phyloP scores from a whole-genome alignment of 2,329 filamentous ascomycete genomes.

The Fusarium drepaniforme region DNA sequence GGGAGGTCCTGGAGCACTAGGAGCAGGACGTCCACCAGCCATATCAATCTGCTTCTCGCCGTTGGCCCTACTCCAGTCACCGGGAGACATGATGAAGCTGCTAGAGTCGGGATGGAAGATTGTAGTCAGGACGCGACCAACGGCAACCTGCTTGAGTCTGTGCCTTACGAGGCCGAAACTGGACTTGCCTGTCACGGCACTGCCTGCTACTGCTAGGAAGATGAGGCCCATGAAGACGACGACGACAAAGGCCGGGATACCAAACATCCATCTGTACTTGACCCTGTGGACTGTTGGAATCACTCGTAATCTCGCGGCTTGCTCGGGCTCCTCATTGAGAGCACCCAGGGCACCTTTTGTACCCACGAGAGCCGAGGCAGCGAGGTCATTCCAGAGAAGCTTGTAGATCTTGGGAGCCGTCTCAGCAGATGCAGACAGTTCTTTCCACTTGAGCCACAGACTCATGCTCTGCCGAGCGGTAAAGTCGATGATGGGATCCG shows the following conservation, averaged over 20 bases:
- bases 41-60: constrained; percentile 16
- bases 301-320: constrained; percentile 19
- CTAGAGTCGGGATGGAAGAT: constrained; percentile 30
- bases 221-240: constrained; percentile 14
- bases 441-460: constrained; percentile 33
- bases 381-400: constrained; percentile 34
- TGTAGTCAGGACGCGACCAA: constrained; percentile 32
- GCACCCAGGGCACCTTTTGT: constrained; percentile 35
- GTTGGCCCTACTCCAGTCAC: constrained; percentile 28
- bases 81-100: constrained; percentile 24
- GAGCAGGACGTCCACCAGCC: constrained; percentile 7
- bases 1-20: not conserved
- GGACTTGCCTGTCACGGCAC: constrained; percentile 14
- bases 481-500: constrained; percentile 14
- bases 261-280: constrained; percentile 37
- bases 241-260: constrained; percentile 35
- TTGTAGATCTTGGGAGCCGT: constrained; percentile 19
- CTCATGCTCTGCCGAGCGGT: constrained; percentile 27
- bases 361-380: constrained; percentile 38
- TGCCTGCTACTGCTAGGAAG: constrained; percentile 11
- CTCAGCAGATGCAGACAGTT: constrained; percentile 20
- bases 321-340: constrained; percentile 23
- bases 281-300: constrained; percentile 29
- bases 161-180: constrained; percentile 23
- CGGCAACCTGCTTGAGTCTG: constrained; percentile 31